Conservation (phyloP, 2,329 filamentous ascomycete genomes). For the Ophiostoma tasmaniense region DNA sequence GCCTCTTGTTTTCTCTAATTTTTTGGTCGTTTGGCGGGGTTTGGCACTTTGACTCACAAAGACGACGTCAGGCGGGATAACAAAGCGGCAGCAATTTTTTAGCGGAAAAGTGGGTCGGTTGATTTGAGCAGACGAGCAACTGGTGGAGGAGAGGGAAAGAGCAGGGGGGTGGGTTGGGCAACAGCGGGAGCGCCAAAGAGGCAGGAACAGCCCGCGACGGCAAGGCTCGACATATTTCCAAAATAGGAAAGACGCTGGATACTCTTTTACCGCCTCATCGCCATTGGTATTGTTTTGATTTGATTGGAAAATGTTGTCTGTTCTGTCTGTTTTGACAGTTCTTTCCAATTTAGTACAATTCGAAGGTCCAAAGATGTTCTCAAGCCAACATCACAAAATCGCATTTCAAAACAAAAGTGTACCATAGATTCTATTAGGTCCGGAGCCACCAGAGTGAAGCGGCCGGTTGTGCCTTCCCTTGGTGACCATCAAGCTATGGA, state of each 20-base stretch:
- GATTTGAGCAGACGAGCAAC: not conserved
- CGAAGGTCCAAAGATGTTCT: not conserved
- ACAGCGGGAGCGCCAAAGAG: constrained; percentile 3
- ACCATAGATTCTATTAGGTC: not conserved
- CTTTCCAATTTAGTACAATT: not conserved
- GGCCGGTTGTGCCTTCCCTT: constrained; percentile 1
- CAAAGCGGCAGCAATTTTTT: constrained; percentile 6
- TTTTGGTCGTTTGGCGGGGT: constrained; percentile 11
- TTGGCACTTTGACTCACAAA: constrained; percentile 19
- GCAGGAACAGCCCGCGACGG: constrained; percentile 4
- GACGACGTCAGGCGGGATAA: not conserved
- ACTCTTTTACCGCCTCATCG: not conserved
- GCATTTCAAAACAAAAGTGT: not conserved
- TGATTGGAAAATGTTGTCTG: too few species aligned
- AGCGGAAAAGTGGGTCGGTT: not conserved
- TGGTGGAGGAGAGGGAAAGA: not conserved
- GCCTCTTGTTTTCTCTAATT: not conserved
- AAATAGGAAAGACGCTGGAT: not conserved
- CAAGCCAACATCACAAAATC: not conserved
- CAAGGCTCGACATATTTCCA: constrained; percentile 4
- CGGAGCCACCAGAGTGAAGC: not conserved
- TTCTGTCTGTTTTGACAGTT: not conserved
- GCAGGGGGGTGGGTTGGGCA: constrained; percentile 3
- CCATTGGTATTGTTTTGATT: not conserved
- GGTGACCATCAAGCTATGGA: not conserved